phyloP scores from a whole-genome alignment of 345 rosid genomes.

The Angophora floribunda region DNA sequence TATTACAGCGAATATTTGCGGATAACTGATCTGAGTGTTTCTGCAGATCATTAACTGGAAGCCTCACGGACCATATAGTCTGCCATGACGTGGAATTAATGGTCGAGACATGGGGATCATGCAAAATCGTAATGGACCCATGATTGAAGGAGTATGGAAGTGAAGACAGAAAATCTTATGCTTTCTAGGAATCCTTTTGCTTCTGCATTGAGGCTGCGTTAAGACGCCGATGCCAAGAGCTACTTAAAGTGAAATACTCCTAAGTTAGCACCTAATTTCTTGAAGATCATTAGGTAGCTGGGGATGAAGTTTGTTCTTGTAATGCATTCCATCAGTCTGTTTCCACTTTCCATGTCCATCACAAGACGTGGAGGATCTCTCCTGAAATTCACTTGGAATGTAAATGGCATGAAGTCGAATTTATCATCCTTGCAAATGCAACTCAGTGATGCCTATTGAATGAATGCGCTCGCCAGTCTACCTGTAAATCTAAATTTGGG shows the following conservation, averaged over 20 bases:
- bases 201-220: not conserved
- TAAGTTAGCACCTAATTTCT: not conserved
- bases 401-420: not conserved
- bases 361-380: not conserved
- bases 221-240: not conserved
- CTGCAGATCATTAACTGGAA: not conserved
- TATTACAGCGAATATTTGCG: not conserved
- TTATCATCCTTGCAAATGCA: not conserved
- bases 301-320: rapidly evolving
- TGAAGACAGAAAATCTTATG: not conserved
- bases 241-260: not conserved
- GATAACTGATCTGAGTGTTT: not conserved
- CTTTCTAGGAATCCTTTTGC: not conserved
- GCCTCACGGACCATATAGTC: not conserved
- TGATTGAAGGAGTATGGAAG: not conserved
- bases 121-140: not conserved
- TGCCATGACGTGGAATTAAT: not conserved
- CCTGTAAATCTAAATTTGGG: not conserved
- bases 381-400: not conserved
- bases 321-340: not conserved
- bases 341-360: rapidly evolving
- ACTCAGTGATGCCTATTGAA: rapidly evolving
- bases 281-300: not conserved
- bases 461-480: rapidly evolving
- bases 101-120: not conserved